phyloP scores from a whole-genome alignment of 2,329 filamentous ascomycete species.

The Hypomyces perniciosus region DNA sequence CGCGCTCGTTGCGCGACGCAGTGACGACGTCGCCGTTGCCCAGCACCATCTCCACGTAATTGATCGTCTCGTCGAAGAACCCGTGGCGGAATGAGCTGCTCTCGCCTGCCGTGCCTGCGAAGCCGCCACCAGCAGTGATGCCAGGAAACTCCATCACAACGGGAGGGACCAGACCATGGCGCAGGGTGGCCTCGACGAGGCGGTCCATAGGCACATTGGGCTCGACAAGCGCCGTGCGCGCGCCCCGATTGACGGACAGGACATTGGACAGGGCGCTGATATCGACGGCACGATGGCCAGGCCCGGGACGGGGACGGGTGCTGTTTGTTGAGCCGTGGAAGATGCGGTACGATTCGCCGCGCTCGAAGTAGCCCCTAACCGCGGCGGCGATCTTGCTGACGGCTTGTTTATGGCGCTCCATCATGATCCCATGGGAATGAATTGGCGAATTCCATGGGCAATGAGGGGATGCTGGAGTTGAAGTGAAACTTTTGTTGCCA shows the following conservation, averaged over 20 bases:
- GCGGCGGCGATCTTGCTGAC: conserved; percentile 42
- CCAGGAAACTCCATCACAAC: conserved; percentile 74
- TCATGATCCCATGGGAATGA: conserved; percentile 17
- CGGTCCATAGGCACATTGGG: conserved; percentile 71
- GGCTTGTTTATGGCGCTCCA: conserved; percentile 46
- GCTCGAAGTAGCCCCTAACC: conserved; percentile 43
- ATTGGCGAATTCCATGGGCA: neutral
- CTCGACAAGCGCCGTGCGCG: conserved; percentile 60
- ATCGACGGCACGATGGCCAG: conserved; percentile 43
- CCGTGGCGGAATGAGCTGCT: conserved; percentile 64
- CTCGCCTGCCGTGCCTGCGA: conserved; percentile 65
- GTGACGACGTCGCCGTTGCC: conserved; percentile 58
- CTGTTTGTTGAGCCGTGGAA: conserved; percentile 73
- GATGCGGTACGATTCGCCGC: conserved; percentile 60
- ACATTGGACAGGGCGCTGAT: conserved; percentile 60
- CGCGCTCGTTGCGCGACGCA: conserved; percentile 36
- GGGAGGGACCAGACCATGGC: conserved; percentile 60
- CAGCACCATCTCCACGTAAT: conserved; percentile 62
- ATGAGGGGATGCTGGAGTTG: neutral
- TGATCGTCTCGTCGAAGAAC: conserved; percentile 63
- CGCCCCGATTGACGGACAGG: conserved; percentile 51
- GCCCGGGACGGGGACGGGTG: conserved; percentile 47
- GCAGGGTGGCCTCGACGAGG: conserved; percentile 59
- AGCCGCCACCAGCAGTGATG: conserved; percentile 68
- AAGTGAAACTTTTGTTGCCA: neutral